phyloP scores from a whole-genome alignment of 768 basidiomycete genomes.

The Russula griseocarnosa region DNA sequence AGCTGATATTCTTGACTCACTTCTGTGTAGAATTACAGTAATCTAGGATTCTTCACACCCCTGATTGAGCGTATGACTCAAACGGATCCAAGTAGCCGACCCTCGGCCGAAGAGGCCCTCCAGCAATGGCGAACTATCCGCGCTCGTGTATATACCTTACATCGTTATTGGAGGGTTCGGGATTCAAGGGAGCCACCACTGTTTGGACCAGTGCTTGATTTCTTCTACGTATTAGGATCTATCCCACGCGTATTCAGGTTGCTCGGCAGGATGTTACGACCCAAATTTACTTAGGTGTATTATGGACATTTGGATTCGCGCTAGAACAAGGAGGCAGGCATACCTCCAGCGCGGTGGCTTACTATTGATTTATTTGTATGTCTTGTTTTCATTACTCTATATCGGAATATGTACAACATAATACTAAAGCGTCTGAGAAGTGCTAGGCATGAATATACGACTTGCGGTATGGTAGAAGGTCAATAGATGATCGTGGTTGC shows the following conservation, averaged over 20 bases:
- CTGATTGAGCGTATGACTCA: constrained; percentile 12
- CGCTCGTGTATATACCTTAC: neutral
- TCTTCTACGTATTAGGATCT: neutral
- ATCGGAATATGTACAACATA: too few relatives aligned
- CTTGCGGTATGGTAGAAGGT: too few relatives aligned
- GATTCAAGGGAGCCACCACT: neutral
- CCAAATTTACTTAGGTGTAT: too few relatives aligned
- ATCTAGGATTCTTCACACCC: neutral
- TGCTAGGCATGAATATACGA: too few relatives aligned
- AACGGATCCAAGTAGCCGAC: neutral
- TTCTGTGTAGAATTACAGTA: constrained; percentile 1
- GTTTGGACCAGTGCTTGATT: neutral
- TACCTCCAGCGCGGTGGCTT: too few relatives aligned
- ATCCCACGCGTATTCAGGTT: neutral
- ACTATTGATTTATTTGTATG: too few relatives aligned
- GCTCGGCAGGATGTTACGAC: neutral
- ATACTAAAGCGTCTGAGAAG: too few relatives aligned
- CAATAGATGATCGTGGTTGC: too few relatives aligned
- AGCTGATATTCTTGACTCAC: neutral
- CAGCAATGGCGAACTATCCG: constrained; percentile 12
- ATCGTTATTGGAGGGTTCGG: constrained; percentile 12
- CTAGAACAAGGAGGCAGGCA: too few relatives aligned
- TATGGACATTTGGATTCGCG: too few relatives aligned
- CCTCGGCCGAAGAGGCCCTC: constrained; percentile 7
- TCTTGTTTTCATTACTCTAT: too few relatives aligned